phyloP scores from a whole-genome alignment of 169 alveolate species.

The Eimeria brunetti region DNA sequence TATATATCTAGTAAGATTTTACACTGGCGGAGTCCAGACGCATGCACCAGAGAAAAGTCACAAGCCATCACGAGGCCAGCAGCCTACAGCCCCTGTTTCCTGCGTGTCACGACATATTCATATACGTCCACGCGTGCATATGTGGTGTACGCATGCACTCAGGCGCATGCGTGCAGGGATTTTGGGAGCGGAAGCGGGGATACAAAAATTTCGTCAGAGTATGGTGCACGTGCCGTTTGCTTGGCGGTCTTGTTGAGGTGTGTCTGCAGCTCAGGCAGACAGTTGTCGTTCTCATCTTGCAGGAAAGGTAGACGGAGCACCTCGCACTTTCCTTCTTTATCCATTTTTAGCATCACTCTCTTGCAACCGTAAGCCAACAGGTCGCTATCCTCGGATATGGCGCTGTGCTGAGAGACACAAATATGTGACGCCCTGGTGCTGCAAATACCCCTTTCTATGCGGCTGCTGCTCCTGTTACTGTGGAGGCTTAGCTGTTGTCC shows the following conservation, averaged over 20 bases:
- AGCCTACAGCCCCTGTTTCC: background rate
- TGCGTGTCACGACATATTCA: background rate
- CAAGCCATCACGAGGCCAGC: too few species aligned
- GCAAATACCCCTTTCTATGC: background rate
- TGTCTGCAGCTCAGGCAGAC: background rate
- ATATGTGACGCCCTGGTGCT: background rate
- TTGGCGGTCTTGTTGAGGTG: constrained; percentile 9
- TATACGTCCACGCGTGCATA: background rate
- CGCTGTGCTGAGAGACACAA: constrained; percentile 79
- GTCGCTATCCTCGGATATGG: constrained; percentile 96
- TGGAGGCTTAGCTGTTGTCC: background rate
- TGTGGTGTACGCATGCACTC: background rate
- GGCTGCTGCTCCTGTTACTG: background rate
- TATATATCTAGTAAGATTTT: too few species aligned
- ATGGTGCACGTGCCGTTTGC: background rate
- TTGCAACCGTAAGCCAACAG: constrained; percentile 96
- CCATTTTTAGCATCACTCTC: constrained; percentile 89
- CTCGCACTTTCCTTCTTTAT: constrained; percentile 84
- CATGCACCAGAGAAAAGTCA: too few species aligned
- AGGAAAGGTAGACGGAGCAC: constrained; percentile 45
- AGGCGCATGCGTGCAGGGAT: background rate
- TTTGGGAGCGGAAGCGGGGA: background rate
- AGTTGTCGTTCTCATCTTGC: constrained; percentile 23
- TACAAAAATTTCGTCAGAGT: background rate
- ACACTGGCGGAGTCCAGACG: too few species aligned